Percentiles rank a stretch among this genome's conserved stretches.
These are phyloP conservation scores for Spizellomyces punctatus DNA, from an alignment of 192 early-diverging fungal species.

Conservation along the genomic window DNA sequence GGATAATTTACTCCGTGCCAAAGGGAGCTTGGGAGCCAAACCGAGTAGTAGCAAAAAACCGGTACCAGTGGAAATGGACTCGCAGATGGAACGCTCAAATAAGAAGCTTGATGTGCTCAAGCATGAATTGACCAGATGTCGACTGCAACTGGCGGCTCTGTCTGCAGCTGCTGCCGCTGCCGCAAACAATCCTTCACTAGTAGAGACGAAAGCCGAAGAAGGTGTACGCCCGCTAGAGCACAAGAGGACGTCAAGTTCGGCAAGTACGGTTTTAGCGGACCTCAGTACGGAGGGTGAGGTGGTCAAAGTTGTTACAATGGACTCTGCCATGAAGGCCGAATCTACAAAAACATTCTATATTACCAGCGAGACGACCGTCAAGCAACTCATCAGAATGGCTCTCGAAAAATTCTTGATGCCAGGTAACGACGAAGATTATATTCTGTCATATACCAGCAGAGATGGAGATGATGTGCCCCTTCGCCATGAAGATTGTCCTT, in stretches of 20 bases:
- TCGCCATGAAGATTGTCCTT: constrained; percentile 33
- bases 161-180: constrained; percentile 24
- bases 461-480: constrained; percentile 41
- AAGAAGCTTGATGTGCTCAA: constrained; percentile 50
- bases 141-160: constrained; percentile 44
- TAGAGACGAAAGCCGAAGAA: constrained; percentile 2
- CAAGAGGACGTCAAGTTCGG: constrained; percentile 14
- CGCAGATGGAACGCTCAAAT: constrained; percentile 40
- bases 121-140: constrained; percentile 51
- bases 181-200: constrained; percentile 2
- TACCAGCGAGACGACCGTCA: constrained; percentile 30
- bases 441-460: constrained; percentile 21
- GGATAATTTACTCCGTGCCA: constrained; percentile 47
- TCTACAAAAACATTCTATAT: constrained; percentile 43
- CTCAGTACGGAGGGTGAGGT: constrained; percentile 34
- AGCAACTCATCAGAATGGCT: constrained; percentile 35
- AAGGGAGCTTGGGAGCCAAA: constrained; percentile 11
- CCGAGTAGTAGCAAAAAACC: background rate
- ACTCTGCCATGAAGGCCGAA: constrained; percentile 36
- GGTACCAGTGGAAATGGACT: constrained; percentile 37
- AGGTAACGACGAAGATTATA: constrained; percentile 41
- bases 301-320: constrained; percentile 38
- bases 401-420: constrained; percentile 40
- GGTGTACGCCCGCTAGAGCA: background rate
- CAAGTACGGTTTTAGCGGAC: constrained; percentile 5